Evolutionary conservation across 176 grass and related monocot genomes (phyloP).

Genomic region (Dactylis glomerata): DNA sequence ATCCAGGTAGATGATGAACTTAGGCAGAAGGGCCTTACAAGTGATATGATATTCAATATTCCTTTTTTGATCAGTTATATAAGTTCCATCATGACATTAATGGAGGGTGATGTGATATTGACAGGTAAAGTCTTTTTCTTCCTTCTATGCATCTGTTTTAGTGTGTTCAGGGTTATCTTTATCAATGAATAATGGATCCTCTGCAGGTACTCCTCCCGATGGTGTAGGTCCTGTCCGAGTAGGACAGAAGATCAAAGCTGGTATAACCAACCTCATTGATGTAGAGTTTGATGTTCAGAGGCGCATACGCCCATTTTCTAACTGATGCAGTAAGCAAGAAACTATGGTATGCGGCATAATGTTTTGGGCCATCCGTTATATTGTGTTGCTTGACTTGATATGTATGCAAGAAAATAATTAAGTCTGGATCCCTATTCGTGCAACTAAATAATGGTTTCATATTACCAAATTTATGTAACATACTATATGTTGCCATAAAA

Average conservation of each 20-base stretch:
- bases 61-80: constrained; percentile 92
- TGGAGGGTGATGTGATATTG: constrained; percentile 95
- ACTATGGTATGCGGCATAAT: constrained; percentile 3
- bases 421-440: background rate
- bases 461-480: background rate
- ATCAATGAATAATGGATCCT: background rate
- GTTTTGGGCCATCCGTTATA: background rate
- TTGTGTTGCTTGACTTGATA: background rate
- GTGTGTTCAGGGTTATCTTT: background rate
- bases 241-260: constrained; percentile 84
- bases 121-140: constrained; percentile 49
- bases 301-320: constrained; percentile 37
- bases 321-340: constrained; percentile 31
- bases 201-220: constrained; percentile 62
- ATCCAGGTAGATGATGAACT: constrained; percentile 82
- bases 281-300: constrained; percentile 81
- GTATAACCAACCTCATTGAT: constrained; percentile 82
- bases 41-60: constrained; percentile 93
- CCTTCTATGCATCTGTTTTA: background rate
- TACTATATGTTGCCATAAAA: background rate
- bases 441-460: background rate
- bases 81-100: constrained; percentile 82
- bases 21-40: constrained; percentile 80
- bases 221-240: constrained; percentile 73
- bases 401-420: background rate